phyloP scores from a whole-genome alignment of 352 stramenopile species.

The Phytophthora tubulina region DNA sequence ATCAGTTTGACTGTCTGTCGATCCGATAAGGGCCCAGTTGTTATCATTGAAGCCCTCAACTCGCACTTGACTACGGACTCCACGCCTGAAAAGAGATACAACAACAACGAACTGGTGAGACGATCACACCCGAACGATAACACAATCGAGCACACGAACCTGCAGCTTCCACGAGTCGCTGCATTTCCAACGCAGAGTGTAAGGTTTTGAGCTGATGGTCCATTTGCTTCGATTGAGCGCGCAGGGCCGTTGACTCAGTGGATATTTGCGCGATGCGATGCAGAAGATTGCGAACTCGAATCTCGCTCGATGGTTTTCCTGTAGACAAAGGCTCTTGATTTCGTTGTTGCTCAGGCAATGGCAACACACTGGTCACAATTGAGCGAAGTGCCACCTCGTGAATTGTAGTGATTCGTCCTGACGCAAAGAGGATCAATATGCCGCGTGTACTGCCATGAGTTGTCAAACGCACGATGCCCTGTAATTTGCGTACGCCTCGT shows the following conservation, averaged over 20 bases:
- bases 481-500: conserved; percentile 7
- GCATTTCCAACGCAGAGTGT: conserved; percentile 58
- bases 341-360: conserved; percentile 10
- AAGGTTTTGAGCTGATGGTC: conserved; percentile 51
- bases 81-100: conserved; percentile 33
- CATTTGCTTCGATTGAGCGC: conserved; percentile 45
- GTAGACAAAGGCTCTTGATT: background rate
- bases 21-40: conserved; percentile 34
- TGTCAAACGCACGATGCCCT: conserved; percentile 48
- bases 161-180: conserved; percentile 31
- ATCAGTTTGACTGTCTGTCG: conserved; percentile 35
- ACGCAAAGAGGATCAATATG: conserved; percentile 49
- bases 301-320: conserved; percentile 32
- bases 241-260: conserved; percentile 37
- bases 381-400: conserved; percentile 19
- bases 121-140: background rate
- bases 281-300: conserved; percentile 48
- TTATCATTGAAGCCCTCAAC: conserved; percentile 26
- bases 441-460: conserved; percentile 20
- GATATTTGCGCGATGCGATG: conserved; percentile 53
- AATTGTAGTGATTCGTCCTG: conserved; percentile 47
- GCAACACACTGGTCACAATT: conserved; percentile 36
- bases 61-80: conserved; percentile 34
- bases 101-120: conserved; percentile 9
- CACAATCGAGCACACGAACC: conserved; percentile 25